Conservation (phyloP, 345 rosid genomes). For the Erysimum cheiranthoides region DNA sequence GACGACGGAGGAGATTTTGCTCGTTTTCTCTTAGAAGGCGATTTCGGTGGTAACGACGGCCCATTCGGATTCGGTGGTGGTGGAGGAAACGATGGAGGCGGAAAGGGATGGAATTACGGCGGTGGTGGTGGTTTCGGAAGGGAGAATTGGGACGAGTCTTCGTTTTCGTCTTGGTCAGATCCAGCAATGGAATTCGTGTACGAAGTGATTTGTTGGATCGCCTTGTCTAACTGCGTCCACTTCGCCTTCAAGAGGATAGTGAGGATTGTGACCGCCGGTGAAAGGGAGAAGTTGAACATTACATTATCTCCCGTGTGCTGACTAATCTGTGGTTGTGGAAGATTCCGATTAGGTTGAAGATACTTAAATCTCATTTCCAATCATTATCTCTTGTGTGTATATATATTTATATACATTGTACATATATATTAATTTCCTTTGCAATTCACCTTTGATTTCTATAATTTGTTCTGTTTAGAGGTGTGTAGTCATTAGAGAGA, state of each 20-base stretch:
- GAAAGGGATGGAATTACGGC: constrained; percentile 72
- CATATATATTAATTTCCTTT: constrained; percentile 16
- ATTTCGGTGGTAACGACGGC: constrained; percentile 49
- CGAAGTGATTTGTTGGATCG: constrained; percentile 95
- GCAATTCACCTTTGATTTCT: background rate
- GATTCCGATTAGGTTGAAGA: background rate
- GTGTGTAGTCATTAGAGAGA: background rate
- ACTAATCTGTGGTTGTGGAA: constrained; percentile 12
- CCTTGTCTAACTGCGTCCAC: constrained; percentile 81
- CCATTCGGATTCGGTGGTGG: constrained; percentile 54
- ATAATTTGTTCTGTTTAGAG: background rate
- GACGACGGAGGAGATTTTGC: constrained; percentile 56
- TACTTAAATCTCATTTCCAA: background rate
- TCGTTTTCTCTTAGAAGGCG: constrained; percentile 56
- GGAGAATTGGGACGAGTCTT: constrained; percentile 69
- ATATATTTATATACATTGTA: constrained; percentile 22
- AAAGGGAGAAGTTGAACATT: constrained; percentile 65
- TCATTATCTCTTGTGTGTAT: constrained; percentile 10
- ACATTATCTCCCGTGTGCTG: constrained; percentile 61
- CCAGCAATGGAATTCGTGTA: constrained; percentile 79
- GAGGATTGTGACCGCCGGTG: constrained; percentile 57
- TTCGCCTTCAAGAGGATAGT: constrained; percentile 80
- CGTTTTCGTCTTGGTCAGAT: constrained; percentile 59
- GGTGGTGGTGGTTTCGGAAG: constrained; percentile 61
- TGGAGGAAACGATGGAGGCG: constrained; percentile 61